Conservation (phyloP, 306 rosid species). For the Bauhinia variegata region DNA sequence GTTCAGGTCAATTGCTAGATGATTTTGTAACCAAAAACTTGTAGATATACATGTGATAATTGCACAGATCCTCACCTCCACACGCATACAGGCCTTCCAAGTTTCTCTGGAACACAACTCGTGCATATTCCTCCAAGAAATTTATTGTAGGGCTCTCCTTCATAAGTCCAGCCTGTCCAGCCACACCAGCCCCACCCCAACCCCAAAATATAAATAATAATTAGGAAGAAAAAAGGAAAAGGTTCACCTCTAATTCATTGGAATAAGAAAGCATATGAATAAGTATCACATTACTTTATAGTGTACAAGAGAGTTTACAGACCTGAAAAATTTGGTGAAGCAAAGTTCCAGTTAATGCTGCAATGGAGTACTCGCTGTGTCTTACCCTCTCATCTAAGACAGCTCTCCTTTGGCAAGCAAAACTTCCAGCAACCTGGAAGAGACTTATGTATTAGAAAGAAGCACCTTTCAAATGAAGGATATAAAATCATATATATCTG, state of each 20-base stretch:
- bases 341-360: constrained; percentile 84
- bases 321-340: constrained; percentile 96
- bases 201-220: constrained; percentile 11
- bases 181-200: constrained; percentile 9
- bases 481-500: constrained; percentile 10
- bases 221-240: constrained; percentile 9
- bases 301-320: constrained; percentile 33
- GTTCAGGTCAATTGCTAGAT: not conserved
- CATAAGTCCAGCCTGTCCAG: constrained; percentile 72
- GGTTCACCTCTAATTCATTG: constrained; percentile 20
- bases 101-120: constrained; percentile 61
- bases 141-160: constrained; percentile 57
- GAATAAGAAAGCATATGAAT: constrained; percentile 15
- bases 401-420: constrained; percentile 80
- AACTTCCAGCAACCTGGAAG: constrained; percentile 80
- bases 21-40: not conserved
- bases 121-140: constrained; percentile 69
- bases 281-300: not conserved
- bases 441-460: constrained; percentile 35
- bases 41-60: not conserved
- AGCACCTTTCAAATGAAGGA: constrained; percentile 11
- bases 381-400: constrained; percentile 91
- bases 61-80: constrained; percentile 57
- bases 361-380: constrained; percentile 66
- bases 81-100: constrained; percentile 89